Conservation (phyloP, 257 asterid species). For the Plantago major region DNA sequence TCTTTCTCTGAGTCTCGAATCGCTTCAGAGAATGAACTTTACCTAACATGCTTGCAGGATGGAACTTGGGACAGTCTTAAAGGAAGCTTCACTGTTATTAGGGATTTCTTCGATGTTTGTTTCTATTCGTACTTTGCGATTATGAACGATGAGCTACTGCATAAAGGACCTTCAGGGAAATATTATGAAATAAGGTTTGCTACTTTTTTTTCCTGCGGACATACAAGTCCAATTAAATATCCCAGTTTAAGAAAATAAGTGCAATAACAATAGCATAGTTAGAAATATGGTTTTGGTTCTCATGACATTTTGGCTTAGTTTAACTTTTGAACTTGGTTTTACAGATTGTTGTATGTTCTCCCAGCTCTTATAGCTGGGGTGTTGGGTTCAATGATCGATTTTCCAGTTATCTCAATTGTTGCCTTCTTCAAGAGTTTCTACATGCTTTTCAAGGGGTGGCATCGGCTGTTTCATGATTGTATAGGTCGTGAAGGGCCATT, state of each 20-base stretch:
- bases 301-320: not conserved
- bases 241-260: too few species aligned
- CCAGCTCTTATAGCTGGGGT: conserved; percentile 57
- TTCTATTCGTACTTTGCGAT: conserved; percentile 69
- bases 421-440: conserved; percentile 70
- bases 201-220: not conserved
- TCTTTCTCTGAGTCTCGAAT: not conserved
- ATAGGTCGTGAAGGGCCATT: conserved; percentile 97
- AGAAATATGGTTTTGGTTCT: not conserved
- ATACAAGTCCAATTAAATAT: not conserved
- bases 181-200: conserved; percentile 78
- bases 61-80: conserved; percentile 70
- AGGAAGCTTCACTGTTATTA: conserved; percentile 65
- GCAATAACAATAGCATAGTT: too few species aligned
- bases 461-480: conserved; percentile 89
- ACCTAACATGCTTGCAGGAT: conserved; percentile 54
- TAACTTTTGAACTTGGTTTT: conserved; percentile 14
- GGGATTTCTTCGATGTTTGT: conserved; percentile 74
- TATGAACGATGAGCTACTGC: conserved; percentile 57
- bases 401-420: conserved; percentile 52
- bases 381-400: conserved; percentile 59
- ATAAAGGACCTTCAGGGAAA: conserved; percentile 46
- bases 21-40: not conserved
- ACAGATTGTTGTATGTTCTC: conserved; percentile 72
- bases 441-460: conserved; percentile 96